Percentiles rank a stretch among this genome's conserved stretches.
These are phyloP conservation scores for Isoetes engelmannii DNA, from an alignment of 83 land plant species.

Conservation along the genomic window DNA sequence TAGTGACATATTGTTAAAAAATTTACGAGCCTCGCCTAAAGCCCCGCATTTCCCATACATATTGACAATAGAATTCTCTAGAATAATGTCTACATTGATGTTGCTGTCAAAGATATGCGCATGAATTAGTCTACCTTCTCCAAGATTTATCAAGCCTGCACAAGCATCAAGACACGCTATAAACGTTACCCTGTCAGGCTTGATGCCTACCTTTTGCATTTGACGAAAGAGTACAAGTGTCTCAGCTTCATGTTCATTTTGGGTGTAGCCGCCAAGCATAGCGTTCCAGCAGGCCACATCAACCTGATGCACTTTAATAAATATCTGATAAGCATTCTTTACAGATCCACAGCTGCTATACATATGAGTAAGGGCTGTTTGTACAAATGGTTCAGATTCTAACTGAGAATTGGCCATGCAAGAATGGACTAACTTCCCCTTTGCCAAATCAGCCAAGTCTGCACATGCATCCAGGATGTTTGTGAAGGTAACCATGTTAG, in stretches of 20 bases:
- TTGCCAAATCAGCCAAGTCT: slow-evolving; percentile 6
- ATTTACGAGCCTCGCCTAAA: slow-evolving; percentile 26
- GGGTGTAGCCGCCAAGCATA: slow-evolving; percentile 27
- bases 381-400: slow-evolving; percentile 19
- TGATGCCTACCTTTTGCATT: slow-evolving; percentile 26
- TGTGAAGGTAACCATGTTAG: slow-evolving; percentile 36
- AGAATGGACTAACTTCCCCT: slow-evolving; percentile 32
- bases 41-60: slow-evolving; percentile 57
- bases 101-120: slow-evolving; percentile 24
- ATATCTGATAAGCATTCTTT: slow-evolving; percentile 28
- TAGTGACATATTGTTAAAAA: slow-evolving; percentile 31
- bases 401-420: slow-evolving; percentile 17
- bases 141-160: slow-evolving; percentile 34
- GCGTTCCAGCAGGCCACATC: slow-evolving; percentile 40
- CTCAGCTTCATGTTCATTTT: slow-evolving; percentile 23
- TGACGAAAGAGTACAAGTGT: slow-evolving; percentile 23
- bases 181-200: slow-evolving; percentile 30
- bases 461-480: slow-evolving; percentile 46
- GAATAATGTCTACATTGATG: slow-evolving; percentile 8
- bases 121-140: slow-evolving; percentile 42
- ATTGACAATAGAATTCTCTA: slow-evolving; percentile 42
- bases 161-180: slow-evolving; percentile 20
- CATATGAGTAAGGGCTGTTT: slow-evolving; percentile 32
- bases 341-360: slow-evolving; percentile 32
- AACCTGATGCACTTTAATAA: slow-evolving; percentile 24